phyloP scores from a whole-genome alignment of 495 filamentous ascomycete species.

The Neurospora discreta region DNA sequence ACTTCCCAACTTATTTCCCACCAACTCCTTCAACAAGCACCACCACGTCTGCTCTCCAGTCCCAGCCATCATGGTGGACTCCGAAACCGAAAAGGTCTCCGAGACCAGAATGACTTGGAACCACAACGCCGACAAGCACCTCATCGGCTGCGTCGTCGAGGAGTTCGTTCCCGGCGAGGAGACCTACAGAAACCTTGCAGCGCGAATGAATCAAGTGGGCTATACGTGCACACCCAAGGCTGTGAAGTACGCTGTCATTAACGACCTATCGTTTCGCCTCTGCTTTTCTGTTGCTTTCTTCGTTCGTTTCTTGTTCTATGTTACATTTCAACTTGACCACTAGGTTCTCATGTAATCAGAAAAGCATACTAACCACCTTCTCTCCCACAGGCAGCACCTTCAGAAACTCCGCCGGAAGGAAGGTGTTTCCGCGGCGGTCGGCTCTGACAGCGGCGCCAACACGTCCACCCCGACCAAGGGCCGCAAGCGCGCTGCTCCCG shows the following conservation, averaged over 20 bases:
- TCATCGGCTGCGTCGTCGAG: constrained; percentile 11
- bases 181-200: constrained; percentile 11
- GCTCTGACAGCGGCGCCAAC: not conserved
- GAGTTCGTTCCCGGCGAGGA: constrained; percentile 9
- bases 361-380: constrained; percentile 6
- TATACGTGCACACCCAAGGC: constrained; percentile 21
- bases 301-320: not conserved
- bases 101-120: constrained; percentile 17
- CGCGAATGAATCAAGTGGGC: constrained; percentile 11
- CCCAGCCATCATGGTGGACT: constrained; percentile 3
- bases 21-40: not conserved
- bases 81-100: not conserved
- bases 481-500: constrained; percentile 5
- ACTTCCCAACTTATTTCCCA: not conserved
- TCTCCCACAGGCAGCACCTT: constrained; percentile 24
- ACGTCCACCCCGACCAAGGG: constrained; percentile 5
- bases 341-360: not conserved
- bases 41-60: not conserved
- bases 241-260: constrained; percentile 12
- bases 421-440: not conserved
- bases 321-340: not conserved
- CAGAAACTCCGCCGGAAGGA: constrained; percentile 31
- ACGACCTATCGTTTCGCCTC: not conserved
- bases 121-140: constrained; percentile 16
- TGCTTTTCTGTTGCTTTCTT: not conserved